phyloP scores from a whole-genome alignment of 208 protist species.

The Leishmania arabica region DNA sequence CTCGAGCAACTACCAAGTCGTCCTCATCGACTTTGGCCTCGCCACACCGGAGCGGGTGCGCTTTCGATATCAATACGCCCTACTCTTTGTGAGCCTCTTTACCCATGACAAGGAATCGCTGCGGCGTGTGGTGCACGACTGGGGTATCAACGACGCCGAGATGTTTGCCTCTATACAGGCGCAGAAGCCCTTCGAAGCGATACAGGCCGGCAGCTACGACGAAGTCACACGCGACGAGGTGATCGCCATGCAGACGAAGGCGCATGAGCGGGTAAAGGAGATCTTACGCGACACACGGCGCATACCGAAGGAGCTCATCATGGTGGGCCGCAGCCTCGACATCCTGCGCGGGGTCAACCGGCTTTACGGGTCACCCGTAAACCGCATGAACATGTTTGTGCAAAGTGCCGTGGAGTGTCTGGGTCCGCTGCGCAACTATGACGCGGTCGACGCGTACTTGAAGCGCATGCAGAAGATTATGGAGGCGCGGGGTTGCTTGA shows the following conservation, averaged over 20 bases:
- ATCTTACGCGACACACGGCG: conserved; percentile 56
- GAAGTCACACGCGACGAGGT: conserved; percentile 79
- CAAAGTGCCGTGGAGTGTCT: conserved; percentile 55
- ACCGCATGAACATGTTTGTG: conserved; percentile 83
- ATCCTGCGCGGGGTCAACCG: conserved; percentile 84
- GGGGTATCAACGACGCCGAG: conserved; percentile 75
- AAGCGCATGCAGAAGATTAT: conserved; percentile 28
- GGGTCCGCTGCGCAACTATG: conserved; percentile 60
- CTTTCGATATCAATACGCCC: conserved; percentile 82
- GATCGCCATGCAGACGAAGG: conserved; percentile 45
- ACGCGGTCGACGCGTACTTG: conserved; percentile 56
- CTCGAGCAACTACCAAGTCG: conserved; percentile 51
- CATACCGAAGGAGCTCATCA: conserved; percentile 71
- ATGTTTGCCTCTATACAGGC: conserved; percentile 80
- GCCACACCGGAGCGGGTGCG: conserved; percentile 64
- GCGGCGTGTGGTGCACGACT: conserved; percentile 47
- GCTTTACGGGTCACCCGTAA: conserved; percentile 78
- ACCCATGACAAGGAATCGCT: conserved; percentile 62
- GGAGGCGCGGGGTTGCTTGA: conserved; percentile 7
- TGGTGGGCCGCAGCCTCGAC: conserved; percentile 78
- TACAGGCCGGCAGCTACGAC: conserved; percentile 53
- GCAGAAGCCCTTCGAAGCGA: conserved; percentile 67
- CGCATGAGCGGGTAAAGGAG: conserved; percentile 42
- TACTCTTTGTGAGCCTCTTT: conserved; percentile 81
- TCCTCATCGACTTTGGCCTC: conserved; percentile 84